Evolutionary conservation across 2,329 filamentous ascomycete species (phyloP).

Genomic region (Aplosporella prunicola): DNA sequence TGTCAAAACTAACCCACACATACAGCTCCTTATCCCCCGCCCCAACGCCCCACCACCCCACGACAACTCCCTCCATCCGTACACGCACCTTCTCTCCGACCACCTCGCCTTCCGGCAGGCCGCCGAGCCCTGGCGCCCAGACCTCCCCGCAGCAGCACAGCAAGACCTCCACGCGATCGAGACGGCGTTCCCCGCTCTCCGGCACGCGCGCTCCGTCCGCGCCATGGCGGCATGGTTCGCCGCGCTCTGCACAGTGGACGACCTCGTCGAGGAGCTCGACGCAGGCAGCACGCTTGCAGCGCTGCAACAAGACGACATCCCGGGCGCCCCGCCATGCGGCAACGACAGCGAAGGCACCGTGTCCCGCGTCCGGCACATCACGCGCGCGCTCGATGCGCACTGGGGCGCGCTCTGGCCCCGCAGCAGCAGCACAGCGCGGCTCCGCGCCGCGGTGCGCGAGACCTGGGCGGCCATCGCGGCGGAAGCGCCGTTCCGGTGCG

Average conservation of each 20-base stretch:
- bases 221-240: conserved; percentile 1
- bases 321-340: not conserved
- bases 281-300: not conserved
- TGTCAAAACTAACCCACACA: no score
- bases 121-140: no score
- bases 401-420: not conserved
- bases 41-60: no score
- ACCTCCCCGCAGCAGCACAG: not conserved
- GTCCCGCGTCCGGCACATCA: not conserved
- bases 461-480: conserved; percentile 1
- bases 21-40: no score
- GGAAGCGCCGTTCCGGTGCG: not conserved
- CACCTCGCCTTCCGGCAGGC: no score
- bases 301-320: not conserved
- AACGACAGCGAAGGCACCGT: not conserved
- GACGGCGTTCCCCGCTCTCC: not conserved
- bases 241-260: not conserved
- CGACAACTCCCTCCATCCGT: no score
- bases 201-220: not conserved
- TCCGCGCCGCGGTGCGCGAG: not conserved
- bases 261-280: not conserved
- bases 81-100: no score
- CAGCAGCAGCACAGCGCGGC: no score
- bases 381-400: not conserved
- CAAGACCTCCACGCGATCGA: not conserved